These are phyloP conservation scores for Ampelomyces quisqualis DNA, from an alignment of 2,329 filamentous ascomycete species.

Conservation along the genomic window DNA sequence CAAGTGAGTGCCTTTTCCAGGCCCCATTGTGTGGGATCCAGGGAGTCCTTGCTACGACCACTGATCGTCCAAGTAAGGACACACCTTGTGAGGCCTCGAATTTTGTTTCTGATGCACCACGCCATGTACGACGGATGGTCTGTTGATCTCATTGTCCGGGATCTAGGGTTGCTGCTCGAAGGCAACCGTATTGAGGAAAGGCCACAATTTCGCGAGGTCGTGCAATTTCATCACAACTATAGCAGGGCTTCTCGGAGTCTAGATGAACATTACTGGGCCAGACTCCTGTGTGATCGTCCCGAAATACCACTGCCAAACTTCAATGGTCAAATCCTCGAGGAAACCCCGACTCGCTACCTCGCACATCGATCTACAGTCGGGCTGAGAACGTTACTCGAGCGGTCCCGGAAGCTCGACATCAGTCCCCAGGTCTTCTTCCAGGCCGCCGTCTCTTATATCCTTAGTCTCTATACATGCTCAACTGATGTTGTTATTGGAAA, in stretches of 20 bases:
- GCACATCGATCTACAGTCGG: constrained; percentile 24
- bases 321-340: constrained; percentile 40
- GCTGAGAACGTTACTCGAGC: constrained; percentile 9
- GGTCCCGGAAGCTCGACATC: constrained; percentile 44
- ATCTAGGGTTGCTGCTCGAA: constrained; percentile 59
- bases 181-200: constrained; percentile 40
- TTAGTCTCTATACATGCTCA: constrained; percentile 63
- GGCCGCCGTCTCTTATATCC: constrained; percentile 65
- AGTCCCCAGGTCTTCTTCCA: constrained; percentile 76
- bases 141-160: constrained; percentile 69
- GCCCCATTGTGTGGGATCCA: constrained; percentile 39
- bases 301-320: constrained; percentile 59
- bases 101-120: constrained; percentile 69
- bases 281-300: constrained; percentile 60
- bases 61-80: constrained; percentile 60
- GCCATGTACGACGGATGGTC: constrained; percentile 94
- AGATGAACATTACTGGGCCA: constrained; percentile 65
- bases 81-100: constrained; percentile 12
- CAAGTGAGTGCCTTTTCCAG: constrained; percentile 46
- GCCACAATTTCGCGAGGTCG: constrained; percentile 63
- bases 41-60: constrained; percentile 56
- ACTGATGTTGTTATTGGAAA: constrained; percentile 72
- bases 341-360: neutral
- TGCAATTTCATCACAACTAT: constrained; percentile 43
- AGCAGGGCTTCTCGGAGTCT: neutral